A percentile compares a stretch with the other conserved stretches of the same genome.
These are phyloP conservation scores for Fusarium sp. DNA, from an alignment of 2,329 filamentous ascomycete genomes.

Conservation along the genomic window DNA sequence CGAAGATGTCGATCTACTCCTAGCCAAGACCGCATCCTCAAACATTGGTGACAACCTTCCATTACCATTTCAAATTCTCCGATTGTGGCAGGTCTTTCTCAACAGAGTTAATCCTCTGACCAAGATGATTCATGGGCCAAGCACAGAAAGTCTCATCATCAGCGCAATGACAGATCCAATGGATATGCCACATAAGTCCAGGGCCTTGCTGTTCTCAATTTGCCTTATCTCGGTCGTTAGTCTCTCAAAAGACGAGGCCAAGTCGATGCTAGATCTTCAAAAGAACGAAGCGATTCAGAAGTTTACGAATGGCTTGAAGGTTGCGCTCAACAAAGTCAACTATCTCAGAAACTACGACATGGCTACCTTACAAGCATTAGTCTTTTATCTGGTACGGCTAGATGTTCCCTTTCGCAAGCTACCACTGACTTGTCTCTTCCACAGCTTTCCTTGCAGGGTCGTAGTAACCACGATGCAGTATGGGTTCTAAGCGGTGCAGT, in stretches of 20 bases:
- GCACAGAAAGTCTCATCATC: constrained; percentile 3
- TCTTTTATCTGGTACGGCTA: background rate
- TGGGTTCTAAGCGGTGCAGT: constrained; percentile 12
- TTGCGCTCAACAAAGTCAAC: constrained; percentile 5
- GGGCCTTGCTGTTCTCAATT: constrained; percentile 1
- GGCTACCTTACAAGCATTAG: background rate
- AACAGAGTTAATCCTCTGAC: constrained; percentile 11
- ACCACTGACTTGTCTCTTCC: background rate
- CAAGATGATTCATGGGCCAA: constrained; percentile 10
- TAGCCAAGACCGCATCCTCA: background rate
- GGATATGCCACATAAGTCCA: background rate
- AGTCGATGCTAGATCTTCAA: background rate
- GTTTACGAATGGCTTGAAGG: constrained; percentile 11
- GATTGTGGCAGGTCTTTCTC: constrained; percentile 13
- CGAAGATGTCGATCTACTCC: constrained; percentile 8
- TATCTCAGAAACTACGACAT: constrained; percentile 14
- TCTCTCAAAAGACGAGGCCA: background rate
- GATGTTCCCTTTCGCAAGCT: rapidly evolving
- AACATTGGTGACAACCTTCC: background rate
- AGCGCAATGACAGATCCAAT: constrained; percentile 8
- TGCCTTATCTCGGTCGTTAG: background rate
- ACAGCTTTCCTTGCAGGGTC: background rate
- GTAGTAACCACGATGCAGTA: constrained; percentile 10
- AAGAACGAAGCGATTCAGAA: constrained; percentile 3
- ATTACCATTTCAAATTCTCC: background rate